These are phyloP conservation scores for Sequoiadendron giganteum DNA, from an alignment of 75 land plant species.

Conservation along the genomic window DNA sequence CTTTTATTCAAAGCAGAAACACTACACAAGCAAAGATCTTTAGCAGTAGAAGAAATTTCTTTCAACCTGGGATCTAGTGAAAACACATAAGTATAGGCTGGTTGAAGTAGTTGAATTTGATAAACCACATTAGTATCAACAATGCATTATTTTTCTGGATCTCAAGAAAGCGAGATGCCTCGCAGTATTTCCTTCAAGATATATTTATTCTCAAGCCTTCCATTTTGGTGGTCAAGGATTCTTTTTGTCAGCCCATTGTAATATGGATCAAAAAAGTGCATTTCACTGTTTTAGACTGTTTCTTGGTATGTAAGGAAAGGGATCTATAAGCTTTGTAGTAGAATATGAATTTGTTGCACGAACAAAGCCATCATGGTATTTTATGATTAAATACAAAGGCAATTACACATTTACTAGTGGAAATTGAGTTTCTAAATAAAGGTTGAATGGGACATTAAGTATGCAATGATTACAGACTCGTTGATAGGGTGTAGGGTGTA, in stretches of 20 bases:
- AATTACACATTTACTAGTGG: constrained; percentile 96
- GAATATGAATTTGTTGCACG: constrained; percentile 98
- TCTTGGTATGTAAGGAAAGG: constrained; percentile 99
- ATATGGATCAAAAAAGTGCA: constrained; percentile 92
- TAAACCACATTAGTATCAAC: constrained; percentile 70
- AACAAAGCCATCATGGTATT: constrained; percentile 72
- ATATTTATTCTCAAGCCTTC: constrained; percentile 98
- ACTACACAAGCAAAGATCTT: constrained; percentile 80
- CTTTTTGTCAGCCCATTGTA: constrained; percentile 98
- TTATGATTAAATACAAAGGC: constrained; percentile 79
- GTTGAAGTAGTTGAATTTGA: constrained; percentile 96
- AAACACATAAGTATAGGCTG: constrained; percentile 94
- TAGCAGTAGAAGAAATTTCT: constrained; percentile 67
- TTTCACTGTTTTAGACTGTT: constrained; percentile 96
- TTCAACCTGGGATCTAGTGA: constrained; percentile 68
- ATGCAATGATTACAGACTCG: too few relatives aligned
- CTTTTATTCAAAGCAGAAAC: constrained; percentile 95
- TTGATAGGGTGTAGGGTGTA: too few relatives aligned
- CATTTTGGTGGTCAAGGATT: constrained; percentile 96
- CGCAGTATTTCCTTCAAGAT: constrained; percentile 80
- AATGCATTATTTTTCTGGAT: constrained; percentile 91
- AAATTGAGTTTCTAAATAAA: too few relatives aligned
- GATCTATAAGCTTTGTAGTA: constrained; percentile 86
- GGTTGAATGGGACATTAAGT: too few relatives aligned
- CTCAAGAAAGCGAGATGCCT: constrained; percentile 85